Evolutionary conservation across 192 early-diverging fungal species (phyloP).

Genomic region (Cladochytrium replicatum): DNA sequence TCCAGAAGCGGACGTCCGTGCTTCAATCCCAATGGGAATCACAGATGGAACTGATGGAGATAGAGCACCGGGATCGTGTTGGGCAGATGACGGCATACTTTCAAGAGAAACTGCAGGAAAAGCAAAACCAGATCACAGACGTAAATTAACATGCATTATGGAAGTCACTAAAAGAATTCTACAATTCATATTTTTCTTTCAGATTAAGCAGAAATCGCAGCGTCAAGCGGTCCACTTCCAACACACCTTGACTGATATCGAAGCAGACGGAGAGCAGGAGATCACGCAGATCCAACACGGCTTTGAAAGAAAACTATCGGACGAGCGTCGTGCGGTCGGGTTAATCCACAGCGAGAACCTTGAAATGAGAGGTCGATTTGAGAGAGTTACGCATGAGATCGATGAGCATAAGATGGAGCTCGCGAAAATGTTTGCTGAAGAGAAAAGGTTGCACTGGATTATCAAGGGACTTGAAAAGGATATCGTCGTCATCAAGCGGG

Average conservation of each 20-base stretch:
- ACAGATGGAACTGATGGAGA: slow-evolving; percentile 29
- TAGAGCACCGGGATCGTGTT: slow-evolving; percentile 13
- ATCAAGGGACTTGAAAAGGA: slow-evolving; percentile 42
- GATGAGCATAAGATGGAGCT: slow-evolving; percentile 42
- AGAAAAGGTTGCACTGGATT: slow-evolving; percentile 28
- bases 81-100: slow-evolving; percentile 31
- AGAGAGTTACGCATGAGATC: slow-evolving; percentile 28
- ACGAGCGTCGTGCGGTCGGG: slow-evolving; percentile 26
- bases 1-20: slow-evolving; percentile 12
- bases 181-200: not conserved
- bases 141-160: slow-evolving; percentile 5
- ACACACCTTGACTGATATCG: slow-evolving; percentile 25
- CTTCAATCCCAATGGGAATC: slow-evolving; percentile 34
- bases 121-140: slow-evolving; percentile 27
- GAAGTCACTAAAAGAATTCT: too few species aligned
- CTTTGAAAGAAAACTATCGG: slow-evolving; percentile 35
- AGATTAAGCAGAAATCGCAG: not conserved
- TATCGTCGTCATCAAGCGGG: slow-evolving; percentile 35
- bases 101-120: slow-evolving; percentile 33
- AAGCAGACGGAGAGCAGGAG: slow-evolving; percentile 32
- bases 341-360: slow-evolving; percentile 35
- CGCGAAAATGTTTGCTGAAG: slow-evolving; percentile 30
- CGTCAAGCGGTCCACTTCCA: not conserved
- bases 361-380: slow-evolving; percentile 30
- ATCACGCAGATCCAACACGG: slow-evolving; percentile 27